Evolutionary conservation across 1,284 basidiomycete species (phyloP).

Genomic region (Testicularia cyperi): DNA sequence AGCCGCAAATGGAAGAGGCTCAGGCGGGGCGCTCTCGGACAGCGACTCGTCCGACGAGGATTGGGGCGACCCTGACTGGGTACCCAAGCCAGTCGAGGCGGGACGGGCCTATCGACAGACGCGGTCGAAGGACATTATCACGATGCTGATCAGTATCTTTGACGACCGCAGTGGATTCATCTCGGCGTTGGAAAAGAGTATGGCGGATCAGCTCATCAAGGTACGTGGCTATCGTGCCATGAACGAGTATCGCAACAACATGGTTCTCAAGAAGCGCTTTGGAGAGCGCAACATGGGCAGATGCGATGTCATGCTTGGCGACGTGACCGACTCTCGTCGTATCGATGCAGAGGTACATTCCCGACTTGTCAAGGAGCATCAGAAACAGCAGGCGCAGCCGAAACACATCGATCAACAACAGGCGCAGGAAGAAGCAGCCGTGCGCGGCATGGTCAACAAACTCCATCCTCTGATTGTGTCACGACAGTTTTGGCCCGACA

Average conservation of each 20-base stretch:
- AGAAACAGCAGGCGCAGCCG: no score
- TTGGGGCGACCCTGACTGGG: slow-evolving; percentile 40
- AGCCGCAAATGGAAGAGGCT: slow-evolving; percentile 1
- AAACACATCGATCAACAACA: no score
- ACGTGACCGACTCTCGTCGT: slow-evolving; percentile 42
- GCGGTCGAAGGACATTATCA: slow-evolving; percentile 52
- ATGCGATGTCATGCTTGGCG: slow-evolving; percentile 59
- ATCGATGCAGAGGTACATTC: slow-evolving; percentile 41
- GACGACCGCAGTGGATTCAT: slow-evolving; percentile 55
- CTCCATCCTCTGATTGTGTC: slow-evolving; percentile 53
- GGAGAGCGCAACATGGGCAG: slow-evolving; percentile 51
- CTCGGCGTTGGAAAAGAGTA: slow-evolving; percentile 51
- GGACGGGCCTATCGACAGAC: slow-evolving; percentile 49
- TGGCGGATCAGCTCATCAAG: slow-evolving; percentile 52
- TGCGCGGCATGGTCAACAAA: slow-evolving; percentile 16
- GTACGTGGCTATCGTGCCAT: slow-evolving; percentile 47
- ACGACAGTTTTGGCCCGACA: slow-evolving; percentile 57
- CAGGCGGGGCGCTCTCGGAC: slow-evolving; percentile 12
- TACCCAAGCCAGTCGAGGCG: slow-evolving; percentile 45
- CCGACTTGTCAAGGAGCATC: no score
- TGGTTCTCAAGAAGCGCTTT: slow-evolving; percentile 56
- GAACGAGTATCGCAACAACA: slow-evolving; percentile 53
- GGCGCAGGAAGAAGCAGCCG: neutral
- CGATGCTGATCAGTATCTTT: slow-evolving; percentile 57
- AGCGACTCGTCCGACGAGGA: slow-evolving; percentile 39